phyloP scores from a whole-genome alignment of 805 yeast genomes.

The Lipomyces orientalis region DNA sequence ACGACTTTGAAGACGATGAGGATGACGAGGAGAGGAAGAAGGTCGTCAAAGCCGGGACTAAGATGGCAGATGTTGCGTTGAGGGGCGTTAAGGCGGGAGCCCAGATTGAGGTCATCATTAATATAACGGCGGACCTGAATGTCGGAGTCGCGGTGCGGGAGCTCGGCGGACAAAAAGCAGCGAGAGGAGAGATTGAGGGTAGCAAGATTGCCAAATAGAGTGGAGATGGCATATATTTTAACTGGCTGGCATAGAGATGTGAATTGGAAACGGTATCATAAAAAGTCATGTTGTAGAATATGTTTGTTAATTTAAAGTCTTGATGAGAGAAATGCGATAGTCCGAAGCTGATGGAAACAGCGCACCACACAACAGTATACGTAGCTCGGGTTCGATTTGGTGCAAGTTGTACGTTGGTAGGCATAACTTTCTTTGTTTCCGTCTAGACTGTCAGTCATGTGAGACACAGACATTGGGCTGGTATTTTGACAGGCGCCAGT shows the following conservation, averaged over 20 bases:
- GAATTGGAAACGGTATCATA: constrained; percentile 1
- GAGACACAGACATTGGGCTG: too few relatives aligned
- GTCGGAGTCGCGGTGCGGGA: constrained; percentile 63
- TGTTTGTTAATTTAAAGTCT: neutral
- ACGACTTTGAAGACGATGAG: constrained; percentile 55
- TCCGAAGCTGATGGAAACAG: neutral
- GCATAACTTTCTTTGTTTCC: too few relatives aligned
- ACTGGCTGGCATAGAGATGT: neutral
- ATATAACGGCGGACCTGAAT: constrained; percentile 68
- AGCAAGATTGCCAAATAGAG: neutral
- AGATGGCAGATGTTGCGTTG: constrained; percentile 78
- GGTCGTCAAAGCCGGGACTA: constrained; percentile 70
- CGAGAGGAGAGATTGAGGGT: constrained; percentile 29
- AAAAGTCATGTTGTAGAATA: constrained; percentile 8
- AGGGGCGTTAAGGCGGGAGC: constrained; percentile 68
- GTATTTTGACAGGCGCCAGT: too few relatives aligned
- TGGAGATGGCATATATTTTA: neutral
- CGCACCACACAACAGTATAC: neutral
- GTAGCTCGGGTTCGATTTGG: too few relatives aligned
- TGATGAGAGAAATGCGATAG: neutral
- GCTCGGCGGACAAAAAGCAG: constrained; percentile 37
- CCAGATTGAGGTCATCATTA: constrained; percentile 67
- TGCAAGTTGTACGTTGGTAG: too few relatives aligned
- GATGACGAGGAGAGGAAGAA: constrained; percentile 86
- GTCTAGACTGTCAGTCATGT: too few relatives aligned